Base-by-base conservation (phyloP, 176 grass and related monocot species). In the Hordeum vulgare region DNA sequence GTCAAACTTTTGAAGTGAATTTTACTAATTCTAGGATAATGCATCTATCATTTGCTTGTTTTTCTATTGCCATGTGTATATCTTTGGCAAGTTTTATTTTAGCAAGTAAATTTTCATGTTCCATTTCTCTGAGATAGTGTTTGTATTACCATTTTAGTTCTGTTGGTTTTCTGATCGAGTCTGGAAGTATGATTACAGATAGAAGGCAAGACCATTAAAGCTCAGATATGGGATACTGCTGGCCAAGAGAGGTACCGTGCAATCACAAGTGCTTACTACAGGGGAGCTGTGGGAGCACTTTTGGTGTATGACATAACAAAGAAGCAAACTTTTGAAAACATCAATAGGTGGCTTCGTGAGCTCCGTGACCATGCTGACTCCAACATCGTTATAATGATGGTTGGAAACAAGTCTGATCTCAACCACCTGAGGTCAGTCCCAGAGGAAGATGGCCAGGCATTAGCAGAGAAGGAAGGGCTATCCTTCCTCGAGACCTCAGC, bases 301-400 rank as follows among this genome's bases (percentile, higher is more conserved):
- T 75, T 93, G 81, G 91, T 93, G 18, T 93, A 87, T 68, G 91
- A 93, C 73, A 90, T 93, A 71, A 93, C 91, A 57, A 93, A 90
- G 87, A 93, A 87, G 54, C 91, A 87, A 61, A 90, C 87, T 21
- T 93, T 93, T 74, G 91, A 93, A 76, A 93, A 93, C 78, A 84
- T 93, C 65, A 85, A 74, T 78, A 90, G 91, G 66, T 93, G 91
- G 87, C 91, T 93, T 28, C 81, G 85, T 78, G 91, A 93, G 26
- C 91, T 93, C 59, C 81, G 91, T 11, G 87, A 93, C 49, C 87
- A 93, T 85, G 91, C 91, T 3, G 87, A 93, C 66, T 89, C 91
- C 81, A 93, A 93, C 81, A 93, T 93, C 4, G 91, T 90, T 72
- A 93, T 93, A 11, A 93, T 93, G 91, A 93, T 93, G 91, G 85